A percentile compares a stretch with the other conserved stretches of the same genome.
Evolutionary conservation across 495 filamentous ascomycete species (phyloP).

Genomic region (Tuber borchii): DNA sequence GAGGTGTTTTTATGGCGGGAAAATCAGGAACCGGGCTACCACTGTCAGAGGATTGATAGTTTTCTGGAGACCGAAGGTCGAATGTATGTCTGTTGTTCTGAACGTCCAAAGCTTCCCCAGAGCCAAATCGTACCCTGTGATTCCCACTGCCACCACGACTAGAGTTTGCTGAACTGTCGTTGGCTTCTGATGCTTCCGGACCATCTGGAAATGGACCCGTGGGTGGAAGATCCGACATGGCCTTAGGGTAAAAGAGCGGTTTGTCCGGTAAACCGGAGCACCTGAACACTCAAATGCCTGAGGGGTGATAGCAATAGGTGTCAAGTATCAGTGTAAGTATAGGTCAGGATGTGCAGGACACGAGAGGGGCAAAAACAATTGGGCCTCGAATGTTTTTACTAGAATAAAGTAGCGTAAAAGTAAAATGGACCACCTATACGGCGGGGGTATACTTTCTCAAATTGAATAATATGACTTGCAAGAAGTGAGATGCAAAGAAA

Average conservation of each 20-base stretch:
- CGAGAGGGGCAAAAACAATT: background rate
- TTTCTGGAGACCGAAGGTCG: conserved; percentile 23
- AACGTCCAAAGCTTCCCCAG: conserved; percentile 28
- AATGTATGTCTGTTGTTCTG: conserved; percentile 30
- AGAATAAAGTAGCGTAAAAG: background rate
- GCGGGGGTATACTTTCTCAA: background rate
- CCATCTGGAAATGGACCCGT: background rate
- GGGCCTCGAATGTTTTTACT: background rate
- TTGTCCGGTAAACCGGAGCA: background rate
- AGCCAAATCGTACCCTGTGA: conserved; percentile 35
- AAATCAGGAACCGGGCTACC: background rate
- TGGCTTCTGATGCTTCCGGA: background rate
- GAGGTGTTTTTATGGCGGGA: conserved; percentile 7
- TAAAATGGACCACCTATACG: background rate
- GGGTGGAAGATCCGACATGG: background rate
- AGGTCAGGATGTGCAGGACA: background rate
- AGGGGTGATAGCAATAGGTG: background rate
- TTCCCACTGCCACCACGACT: conserved; percentile 11
- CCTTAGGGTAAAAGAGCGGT: background rate
- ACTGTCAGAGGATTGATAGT: background rate
- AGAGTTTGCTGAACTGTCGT: conserved; percentile 13
- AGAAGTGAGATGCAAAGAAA: background rate
- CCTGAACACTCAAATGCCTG: background rate
- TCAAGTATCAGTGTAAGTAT: background rate
- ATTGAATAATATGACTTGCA: background rate